Base-by-base conservation (phyloP, 306 rosid species). In the Rubus idaeus region DNA sequence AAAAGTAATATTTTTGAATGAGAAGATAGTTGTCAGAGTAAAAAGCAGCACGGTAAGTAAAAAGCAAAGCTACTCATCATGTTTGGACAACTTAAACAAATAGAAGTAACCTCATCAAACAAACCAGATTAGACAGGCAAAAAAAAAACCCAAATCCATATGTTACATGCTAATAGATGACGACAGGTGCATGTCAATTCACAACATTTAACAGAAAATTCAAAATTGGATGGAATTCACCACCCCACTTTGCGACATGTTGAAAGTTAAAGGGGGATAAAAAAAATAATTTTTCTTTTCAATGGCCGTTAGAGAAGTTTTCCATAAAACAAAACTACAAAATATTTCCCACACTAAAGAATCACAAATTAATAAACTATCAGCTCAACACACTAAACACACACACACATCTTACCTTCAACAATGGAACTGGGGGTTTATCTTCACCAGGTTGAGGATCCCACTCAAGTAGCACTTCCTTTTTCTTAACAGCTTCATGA, bases 401-500 rank as follows among this genome's bases (percentile, higher is more conserved):
- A 14, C 4, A 14, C 4, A 30, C n/a, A 66, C 5, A 65, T 21
- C 77, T 79, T 89, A 92, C 97, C 96, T 94, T 94, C 79, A 94
- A 86, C 69, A 94, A 80, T 60, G 97, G 98, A 82, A 92, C 98
- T 42, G 96, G 97, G 45, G 98, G 98, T 82, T 88, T 94, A 67
- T 89, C 97, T 89, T 92, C 91, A 53, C 98, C 97, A 14, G 96
- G 98, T 81, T 85, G 92, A 75, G 93, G 95, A 80, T 92, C 87
- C 98, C 98, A 94, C 84, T 94, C 98, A 72, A 94, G 97, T 81
- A 94, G 89, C 83, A 90, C 98, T 73, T 88, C 68, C 80, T 84
- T 86, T 30, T 84, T 77, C 71, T 88, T 90, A 75, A 94, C 83
- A 11, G 98, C 98, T 78, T 94, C 87, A 57, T 92, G 91, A 83